Percentiles rank a stretch among this genome's conserved stretches.
Conservation (phyloP, 2,329 filamentous ascomycete genomes). For the Beauveria sp. region DNA sequence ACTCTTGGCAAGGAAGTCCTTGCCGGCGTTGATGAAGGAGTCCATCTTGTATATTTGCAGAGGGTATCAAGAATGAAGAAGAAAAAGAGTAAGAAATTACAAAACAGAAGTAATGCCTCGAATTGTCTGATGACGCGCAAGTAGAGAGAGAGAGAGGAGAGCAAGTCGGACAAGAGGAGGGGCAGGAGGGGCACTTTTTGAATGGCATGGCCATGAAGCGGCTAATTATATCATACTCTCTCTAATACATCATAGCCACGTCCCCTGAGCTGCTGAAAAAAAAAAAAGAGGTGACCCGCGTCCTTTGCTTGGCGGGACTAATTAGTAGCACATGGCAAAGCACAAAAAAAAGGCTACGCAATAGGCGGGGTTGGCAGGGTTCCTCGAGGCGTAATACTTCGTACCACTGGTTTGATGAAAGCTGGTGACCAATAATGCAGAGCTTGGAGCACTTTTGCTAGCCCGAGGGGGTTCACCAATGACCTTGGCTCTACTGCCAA, state of each 20-base stretch:
- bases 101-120: neutral
- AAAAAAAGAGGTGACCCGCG: neutral
- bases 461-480: no score
- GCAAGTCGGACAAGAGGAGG: neutral
- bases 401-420: no score
- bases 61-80: neutral
- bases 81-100: neutral
- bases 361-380: neutral
- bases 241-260: neutral
- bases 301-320: neutral
- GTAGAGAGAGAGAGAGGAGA: neutral
- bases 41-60: constrained; percentile 23
- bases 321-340: neutral
- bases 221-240: neutral
- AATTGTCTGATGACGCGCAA: neutral
- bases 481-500: neutral
- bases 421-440: neutral
- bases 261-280: constrained; percentile 10
- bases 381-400: no score
- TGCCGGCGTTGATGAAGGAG: constrained; percentile 29
- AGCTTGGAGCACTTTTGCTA: neutral
- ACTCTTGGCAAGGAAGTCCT: constrained; percentile 24
- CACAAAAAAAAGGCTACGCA: neutral
- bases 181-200: constrained; percentile 2
- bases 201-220: neutral